A percentile compares a stretch with the other conserved stretches of the same genome.
Evolutionary conservation across 352 stramenopile genomes (phyloP).

Genomic region (Phytophthora pinifolia): DNA sequence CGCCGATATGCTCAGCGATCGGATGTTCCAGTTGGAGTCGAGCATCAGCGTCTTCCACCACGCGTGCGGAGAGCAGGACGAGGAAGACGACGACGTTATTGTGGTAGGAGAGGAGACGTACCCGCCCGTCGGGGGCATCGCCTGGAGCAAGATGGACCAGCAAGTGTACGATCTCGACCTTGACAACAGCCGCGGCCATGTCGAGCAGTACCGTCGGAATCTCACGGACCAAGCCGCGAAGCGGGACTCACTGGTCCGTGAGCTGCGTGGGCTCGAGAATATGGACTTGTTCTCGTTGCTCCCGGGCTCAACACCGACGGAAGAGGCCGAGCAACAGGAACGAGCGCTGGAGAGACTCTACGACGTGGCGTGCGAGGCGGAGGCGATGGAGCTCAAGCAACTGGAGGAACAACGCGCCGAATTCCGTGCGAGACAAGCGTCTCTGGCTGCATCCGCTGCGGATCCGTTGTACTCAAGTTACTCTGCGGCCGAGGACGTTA

Average conservation of each 20-base stretch:
- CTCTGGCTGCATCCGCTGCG: constrained; percentile 27
- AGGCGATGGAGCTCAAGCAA: constrained; percentile 52
- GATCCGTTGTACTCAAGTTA: constrained; percentile 33
- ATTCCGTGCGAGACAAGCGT: constrained; percentile 32
- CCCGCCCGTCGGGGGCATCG: constrained; percentile 44
- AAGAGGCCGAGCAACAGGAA: constrained; percentile 48
- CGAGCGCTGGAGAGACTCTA: constrained; percentile 53
- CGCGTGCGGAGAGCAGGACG: constrained; percentile 48
- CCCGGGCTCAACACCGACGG: constrained; percentile 27
- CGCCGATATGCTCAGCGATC: constrained; percentile 82
- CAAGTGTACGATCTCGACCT: constrained; percentile 82
- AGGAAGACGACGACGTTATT: constrained; percentile 13
- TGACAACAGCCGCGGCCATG: constrained; percentile 66
- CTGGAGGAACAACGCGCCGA: constrained; percentile 48
- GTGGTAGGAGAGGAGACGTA: constrained; percentile 23
- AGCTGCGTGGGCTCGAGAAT: constrained; percentile 42
- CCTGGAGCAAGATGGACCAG: constrained; percentile 75
- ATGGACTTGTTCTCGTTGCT: constrained; percentile 55
- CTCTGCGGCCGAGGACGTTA: constrained; percentile 19
- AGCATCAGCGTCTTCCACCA: constrained; percentile 76
- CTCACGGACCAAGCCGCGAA: constrained; percentile 66
- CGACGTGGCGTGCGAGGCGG: constrained; percentile 53
- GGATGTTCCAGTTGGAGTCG: constrained; percentile 88
- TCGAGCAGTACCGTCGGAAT: constrained; percentile 77
- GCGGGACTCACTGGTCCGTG: constrained; percentile 56